Base-by-base conservation (phyloP, 2,329 filamentous ascomycete genomes). In the Aureobasidium pullulans region DNA sequence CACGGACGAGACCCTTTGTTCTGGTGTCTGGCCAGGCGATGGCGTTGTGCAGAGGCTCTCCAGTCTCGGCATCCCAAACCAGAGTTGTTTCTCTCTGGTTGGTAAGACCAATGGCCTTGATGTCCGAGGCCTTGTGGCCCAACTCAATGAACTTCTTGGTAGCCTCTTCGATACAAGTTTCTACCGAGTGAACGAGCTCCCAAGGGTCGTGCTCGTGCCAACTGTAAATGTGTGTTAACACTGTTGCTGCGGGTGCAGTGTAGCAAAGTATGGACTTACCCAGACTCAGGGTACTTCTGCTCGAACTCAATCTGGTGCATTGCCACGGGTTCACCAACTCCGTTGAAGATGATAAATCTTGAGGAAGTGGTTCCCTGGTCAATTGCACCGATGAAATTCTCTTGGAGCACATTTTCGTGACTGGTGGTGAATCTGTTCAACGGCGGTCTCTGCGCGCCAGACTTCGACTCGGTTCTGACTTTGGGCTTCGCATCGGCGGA, bases 21-120 rank as follows among this genome's bases (percentile, higher is more conserved):
- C 90, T 81, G 40, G 89, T 95, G 69, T 96, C 90, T 31, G 90
- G 87, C 90, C 90, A 95, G 47, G 90, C 90, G 61, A 96, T 86
- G 60, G 90, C 89, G 67, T 91, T 90, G 75, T 88, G 81, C 16
- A 96, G 76, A 5, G 89, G 84, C 70, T 93, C 82, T 62, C 90
- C 90, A 0, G 88, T 93, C 64, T 81, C 79, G 66, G 79, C 82
- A 72, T 95, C 89, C 90, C 90, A 95, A n/a, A 92, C 86, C 4
- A 95, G 77, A 2, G 86, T 88, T 1, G 90, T 95, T 73, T 96
- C 90, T 70, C 90, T 84, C 77, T 95, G 90, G 75, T 90, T 94
- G 60, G 90, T 94, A 69, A 96, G 87, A 57, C 90, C 90, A 64
- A 95, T 79, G 15, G 87, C 83, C 70, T 82, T 85, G 68, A 96